Evolutionary conservation across 140 eudicot genomes (phyloP), one percentile per base, ranked within the genome.

Genomic region (Oenanthe javanica): DNA sequence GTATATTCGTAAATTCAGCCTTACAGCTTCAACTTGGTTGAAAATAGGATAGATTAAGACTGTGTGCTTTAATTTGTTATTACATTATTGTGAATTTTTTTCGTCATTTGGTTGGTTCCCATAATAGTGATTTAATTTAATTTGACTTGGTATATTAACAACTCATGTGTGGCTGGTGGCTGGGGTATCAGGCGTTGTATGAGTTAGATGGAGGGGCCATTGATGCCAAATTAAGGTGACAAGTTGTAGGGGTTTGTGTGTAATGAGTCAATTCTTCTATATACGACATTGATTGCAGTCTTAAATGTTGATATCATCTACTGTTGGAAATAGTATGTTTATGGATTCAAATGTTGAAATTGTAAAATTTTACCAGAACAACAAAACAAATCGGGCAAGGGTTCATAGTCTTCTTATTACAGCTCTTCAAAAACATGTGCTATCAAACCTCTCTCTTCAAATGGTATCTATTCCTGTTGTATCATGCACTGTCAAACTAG

Each of bases 221-320:
- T 25, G 52, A 46, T 75, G 78, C 78, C 63, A 48, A 73, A 75
- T 49, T 75, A 75, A 75, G 78, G 59, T 75, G 79, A 75, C 79
- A 74, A 43, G 59, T n/a, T 36, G n/a, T 75, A 11, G 19, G 15
- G 77, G 36, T 2, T 27, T 75, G 45, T 48, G 43, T 4, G 1
- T 47, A 25, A 23, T 12, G 43, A 75, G 46, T 75, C 79, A 14
- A 10, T 69, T 4, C 23, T 75, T 49, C 46, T 51, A 49, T 14
- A 27, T 25, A 25, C 38, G 38, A 54, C 79, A 75, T 75, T 75
- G 63, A 75, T 23, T 75, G 64, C 45, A 2, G 18, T 48, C 61
- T 25, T 75, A 75, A 49, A 3, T 51, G 46, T n/a, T 47, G 46
- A 23, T 49, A 75, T 75, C 46, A 12, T 48, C 61, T 23, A 75